Base-by-base conservation (phyloP, 2,329 filamentous ascomycete genomes). In the Colletotrichum orchidophilum region DNA sequence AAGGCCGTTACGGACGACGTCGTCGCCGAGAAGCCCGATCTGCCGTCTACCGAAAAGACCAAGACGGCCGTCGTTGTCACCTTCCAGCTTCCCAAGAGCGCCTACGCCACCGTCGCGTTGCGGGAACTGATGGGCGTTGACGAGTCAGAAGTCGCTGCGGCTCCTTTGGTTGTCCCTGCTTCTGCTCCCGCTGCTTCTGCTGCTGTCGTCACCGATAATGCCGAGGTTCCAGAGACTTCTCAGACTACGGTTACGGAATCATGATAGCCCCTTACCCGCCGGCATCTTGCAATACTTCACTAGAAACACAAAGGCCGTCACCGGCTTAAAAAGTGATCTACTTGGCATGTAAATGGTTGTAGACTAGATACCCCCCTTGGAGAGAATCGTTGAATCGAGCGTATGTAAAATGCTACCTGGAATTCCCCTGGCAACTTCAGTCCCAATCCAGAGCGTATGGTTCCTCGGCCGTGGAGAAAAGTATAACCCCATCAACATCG, bases 21-120 rank as follows among this genome's bases (percentile, higher is more conserved):
- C 1, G 58, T 57, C 29, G 71, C 55, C 9, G 69, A 66, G 58
- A 39, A 63, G 15, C 39, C 12, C 24, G 9, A n/a, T n/a, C n/a
- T n/a, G n/a, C 42, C 66, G 54, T 7, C 62, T 5, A 24, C 46
- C 11, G 53, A 55, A 39, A 26, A 63, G 73, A 83, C 82, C 66
- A 92, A 92, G 77, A 83, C 94, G 21, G 93, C 91, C 0, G 86
- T 94, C 0, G 82, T 93, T 29, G 80, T 96, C 75, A 94, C 91
- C 78, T 88, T 97, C 81, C 91, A 94, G 78, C 86, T 97, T 31
- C 92, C 90, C 1, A 90, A 91, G 59, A 95, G 93, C 77, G 92
- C 94, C 77, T 97, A 97, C 82, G 94, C 94, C 0, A 97, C 94
- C 0, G 94, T 97, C 86, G 93, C 93, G 13, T 79, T 97, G 74